Evolutionary conservation across 75 land plant species (phyloP).

Genomic region (Selaginella tamariscina): DNA sequence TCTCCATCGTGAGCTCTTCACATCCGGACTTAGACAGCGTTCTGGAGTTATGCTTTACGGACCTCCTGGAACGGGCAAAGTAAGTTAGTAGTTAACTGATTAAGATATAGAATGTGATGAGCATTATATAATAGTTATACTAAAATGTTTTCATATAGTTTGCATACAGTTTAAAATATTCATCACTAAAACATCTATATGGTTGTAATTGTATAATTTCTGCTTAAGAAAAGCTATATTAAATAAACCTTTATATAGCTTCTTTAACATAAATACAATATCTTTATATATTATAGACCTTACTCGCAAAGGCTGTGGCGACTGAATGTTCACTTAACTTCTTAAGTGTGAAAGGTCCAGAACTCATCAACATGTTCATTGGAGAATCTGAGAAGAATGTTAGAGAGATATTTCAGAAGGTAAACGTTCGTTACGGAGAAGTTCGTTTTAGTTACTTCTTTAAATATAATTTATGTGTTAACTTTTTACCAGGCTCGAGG

Average conservation of each 20-base stretch:
- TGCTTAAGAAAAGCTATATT: no score
- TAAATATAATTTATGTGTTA: no score
- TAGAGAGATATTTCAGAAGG: conserved; percentile 95
- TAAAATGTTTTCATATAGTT: no score
- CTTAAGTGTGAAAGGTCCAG: conserved; percentile 94
- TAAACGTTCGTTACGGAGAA: no score
- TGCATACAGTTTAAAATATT: no score
- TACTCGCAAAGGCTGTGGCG: conserved; percentile 93
- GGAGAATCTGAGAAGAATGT: conserved; percentile 98
- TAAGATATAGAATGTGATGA: no score
- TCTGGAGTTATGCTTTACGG: conserved; percentile 95
- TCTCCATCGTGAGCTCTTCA: conserved; percentile 72
- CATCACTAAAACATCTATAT: no score
- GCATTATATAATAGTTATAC: no score
- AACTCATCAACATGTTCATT: conserved; percentile 92
- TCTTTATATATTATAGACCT: conserved; percentile 41
- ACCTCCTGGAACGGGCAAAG: conserved; percentile 97
- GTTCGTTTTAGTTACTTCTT: no score
- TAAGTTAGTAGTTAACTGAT: no score
- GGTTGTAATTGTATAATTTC: no score
- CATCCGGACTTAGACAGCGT: conserved; percentile 82
- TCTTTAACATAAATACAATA: not conserved
- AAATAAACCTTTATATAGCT: no score
- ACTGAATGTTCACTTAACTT: conserved; percentile 92
- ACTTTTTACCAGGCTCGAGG: conserved; percentile 51